phyloP scores from a whole-genome alignment of 352 stramenopile species.

The Phytophthora syringae region DNA sequence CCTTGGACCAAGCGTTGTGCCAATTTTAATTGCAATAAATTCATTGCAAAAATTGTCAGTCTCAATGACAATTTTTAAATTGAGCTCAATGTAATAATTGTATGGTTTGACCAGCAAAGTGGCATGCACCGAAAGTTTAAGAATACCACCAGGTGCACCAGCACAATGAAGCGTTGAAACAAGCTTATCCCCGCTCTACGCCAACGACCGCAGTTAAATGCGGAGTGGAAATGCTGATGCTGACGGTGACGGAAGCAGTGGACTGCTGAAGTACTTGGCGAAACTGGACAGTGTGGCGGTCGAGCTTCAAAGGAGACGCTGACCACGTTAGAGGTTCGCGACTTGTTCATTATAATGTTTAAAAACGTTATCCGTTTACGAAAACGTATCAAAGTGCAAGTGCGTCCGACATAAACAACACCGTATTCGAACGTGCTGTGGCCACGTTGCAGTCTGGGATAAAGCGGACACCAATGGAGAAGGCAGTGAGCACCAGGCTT shows the following conservation, averaged over 20 bases:
- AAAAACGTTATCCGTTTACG: neutral
- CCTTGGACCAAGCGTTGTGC: no score
- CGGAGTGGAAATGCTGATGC: neutral
- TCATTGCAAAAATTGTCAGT: no score
- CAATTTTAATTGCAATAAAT: no score
- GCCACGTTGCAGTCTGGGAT: conserved; percentile 3
- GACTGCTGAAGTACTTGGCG: neutral
- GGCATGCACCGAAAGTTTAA: neutral
- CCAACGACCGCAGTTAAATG: neutral
- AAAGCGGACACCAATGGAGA: neutral
- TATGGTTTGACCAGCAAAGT: no score
- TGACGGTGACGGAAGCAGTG: neutral
- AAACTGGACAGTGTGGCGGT: neutral
- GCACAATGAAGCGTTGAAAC: conserved; percentile 4
- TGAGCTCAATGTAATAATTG: no score
- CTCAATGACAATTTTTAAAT: no score
- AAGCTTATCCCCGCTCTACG: conserved; percentile 4
- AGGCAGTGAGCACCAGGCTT: neutral
- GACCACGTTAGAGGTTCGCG: neutral
- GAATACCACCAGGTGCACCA: conserved; percentile 5
- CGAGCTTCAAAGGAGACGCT: neutral
- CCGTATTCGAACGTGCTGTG: neutral
- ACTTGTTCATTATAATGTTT: neutral
- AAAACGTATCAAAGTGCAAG: neutral
- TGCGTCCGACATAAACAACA: neutral